Base-by-base conservation (phyloP, 192 early-diverging fungal genomes). In the Coemansia interrupta region DNA sequence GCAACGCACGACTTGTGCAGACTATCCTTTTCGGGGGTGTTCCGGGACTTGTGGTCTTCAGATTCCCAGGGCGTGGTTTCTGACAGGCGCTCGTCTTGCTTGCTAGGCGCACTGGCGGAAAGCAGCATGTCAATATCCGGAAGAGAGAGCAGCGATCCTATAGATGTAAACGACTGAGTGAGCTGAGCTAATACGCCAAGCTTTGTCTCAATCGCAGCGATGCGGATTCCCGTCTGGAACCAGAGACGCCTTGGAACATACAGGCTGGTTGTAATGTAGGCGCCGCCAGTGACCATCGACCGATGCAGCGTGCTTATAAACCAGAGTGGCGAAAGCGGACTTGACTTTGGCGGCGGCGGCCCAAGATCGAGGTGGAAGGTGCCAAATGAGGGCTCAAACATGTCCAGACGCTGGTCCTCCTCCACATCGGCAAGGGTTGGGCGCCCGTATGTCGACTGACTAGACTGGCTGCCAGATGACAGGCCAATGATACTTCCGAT, bases 321-420 rank as follows among this genome's bases (percentile, higher is more conserved):
- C 80, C 80, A 81, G 18, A 81, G 53, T 23, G 80, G 36, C 39
- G 66, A 73, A 41, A 81, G 61, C 4, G 80, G 68, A 43, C 70
- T 78, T 15, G 69, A 54, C 44, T 72, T 78, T 45, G 63, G 69
- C 50, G 75, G 75, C 14, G 75, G 55, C 17, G 75, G 62, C 7
- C 75, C 75, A 15, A 78, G 38, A 18, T 72, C 75, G 10, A 42
- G 26, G 39, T 78, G 75, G 60, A 72, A 78, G 13, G 75, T 78
- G 44, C 70, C 75, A 62, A 78, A 78, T 9, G 70, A 64, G 14
- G 70, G 70, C n/a, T 78, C 75, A 62, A 72, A 68, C 75, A 78
- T 68, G 40, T 78, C 75, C 20, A 64, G 44, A 19, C 75, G 65
- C 60, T 78, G 75, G 41, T 78, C 74, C 51, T 78, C 75, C 46